phyloP scores from a whole-genome alignment of 306 rosid genomes.

The Prinsepia uniflora region DNA sequence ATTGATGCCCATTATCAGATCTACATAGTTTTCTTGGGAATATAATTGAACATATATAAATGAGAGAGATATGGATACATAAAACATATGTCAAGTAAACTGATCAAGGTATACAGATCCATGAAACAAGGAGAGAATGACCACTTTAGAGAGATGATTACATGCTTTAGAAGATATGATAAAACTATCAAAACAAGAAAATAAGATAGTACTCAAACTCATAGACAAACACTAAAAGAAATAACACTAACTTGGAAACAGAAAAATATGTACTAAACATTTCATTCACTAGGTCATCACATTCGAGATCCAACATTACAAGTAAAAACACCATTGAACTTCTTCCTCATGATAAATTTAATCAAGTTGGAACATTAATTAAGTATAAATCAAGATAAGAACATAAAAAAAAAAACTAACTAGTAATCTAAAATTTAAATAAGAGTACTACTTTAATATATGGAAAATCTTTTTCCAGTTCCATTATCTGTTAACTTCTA shows the following conservation, averaged over 20 bases:
- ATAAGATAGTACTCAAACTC: slow-evolving; percentile 9
- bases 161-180: slow-evolving; percentile 7
- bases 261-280: slow-evolving; percentile 81
- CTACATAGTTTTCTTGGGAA: slow-evolving; percentile 1
- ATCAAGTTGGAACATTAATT: no score
- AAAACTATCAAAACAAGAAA: not conserved
- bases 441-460: no score
- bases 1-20: slow-evolving; percentile 2
- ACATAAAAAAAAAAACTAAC: no score
- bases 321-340: slow-evolving; percentile 1
- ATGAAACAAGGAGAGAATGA: not conserved
- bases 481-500: no score
- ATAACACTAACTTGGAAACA: slow-evolving; percentile 74
- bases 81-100: not conserved
- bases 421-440: no score
- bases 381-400: no score
- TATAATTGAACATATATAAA: not conserved
- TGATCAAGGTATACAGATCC: not conserved
- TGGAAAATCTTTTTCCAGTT: no score
- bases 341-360: no score
- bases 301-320: slow-evolving; percentile 98
- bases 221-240: not conserved
- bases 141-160: slow-evolving; percentile 1
- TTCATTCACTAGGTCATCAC: slow-evolving; percentile 85
- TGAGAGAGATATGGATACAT: not conserved